A percentile compares a stretch with the other conserved stretches of the same genome.
Evolutionary conservation across 805 yeast species (phyloP).

Genomic region (Metschnikowia arizonensis): DNA sequence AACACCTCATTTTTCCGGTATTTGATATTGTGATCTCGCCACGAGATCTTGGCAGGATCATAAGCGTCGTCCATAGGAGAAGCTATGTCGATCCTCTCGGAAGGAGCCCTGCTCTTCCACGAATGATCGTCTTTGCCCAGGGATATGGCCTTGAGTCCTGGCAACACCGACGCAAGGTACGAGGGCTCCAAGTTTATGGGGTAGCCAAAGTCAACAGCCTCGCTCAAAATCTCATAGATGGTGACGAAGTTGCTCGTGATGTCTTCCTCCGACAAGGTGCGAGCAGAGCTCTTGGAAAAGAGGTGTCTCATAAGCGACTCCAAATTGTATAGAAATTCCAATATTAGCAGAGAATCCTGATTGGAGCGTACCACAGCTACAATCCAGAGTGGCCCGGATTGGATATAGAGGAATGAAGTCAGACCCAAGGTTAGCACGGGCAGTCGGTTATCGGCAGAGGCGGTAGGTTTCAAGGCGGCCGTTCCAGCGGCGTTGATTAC

Average conservation of each 20-base stretch:
- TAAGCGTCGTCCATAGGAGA: slow-evolving; percentile 12
- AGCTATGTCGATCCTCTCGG: background rate
- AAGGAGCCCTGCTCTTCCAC: background rate
- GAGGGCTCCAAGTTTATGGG: slow-evolving; percentile 59
- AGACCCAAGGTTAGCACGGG: slow-evolving; percentile 78
- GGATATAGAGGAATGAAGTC: slow-evolving; percentile 81
- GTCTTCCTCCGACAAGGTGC: slow-evolving; percentile 29
- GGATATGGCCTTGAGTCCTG: slow-evolving; percentile 10
- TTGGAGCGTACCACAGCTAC: slow-evolving; percentile 90
- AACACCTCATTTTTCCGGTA: slow-evolving; percentile 79
- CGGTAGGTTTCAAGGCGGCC: slow-evolving; percentile 15
- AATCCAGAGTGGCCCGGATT: slow-evolving; percentile 60
- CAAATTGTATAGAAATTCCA: slow-evolving; percentile 72
- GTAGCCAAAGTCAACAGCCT: slow-evolving; percentile 71
- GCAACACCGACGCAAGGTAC: slow-evolving; percentile 16
- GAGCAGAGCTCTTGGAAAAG: slow-evolving; percentile 17
- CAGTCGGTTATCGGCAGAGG: slow-evolving; percentile 27
- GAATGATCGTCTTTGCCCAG: slow-evolving; percentile 8
- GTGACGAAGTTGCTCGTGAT: slow-evolving; percentile 63
- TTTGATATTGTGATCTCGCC: slow-evolving; percentile 69
- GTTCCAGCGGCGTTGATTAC: slow-evolving; percentile 59
- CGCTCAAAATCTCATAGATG: slow-evolving; percentile 75
- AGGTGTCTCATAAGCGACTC: slow-evolving; percentile 45
- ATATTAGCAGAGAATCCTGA: slow-evolving; percentile 73
- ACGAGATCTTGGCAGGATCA: slow-evolving; percentile 40